phyloP scores from a whole-genome alignment of 257 asterid species.

The Parsonsia alboflavescens region DNA sequence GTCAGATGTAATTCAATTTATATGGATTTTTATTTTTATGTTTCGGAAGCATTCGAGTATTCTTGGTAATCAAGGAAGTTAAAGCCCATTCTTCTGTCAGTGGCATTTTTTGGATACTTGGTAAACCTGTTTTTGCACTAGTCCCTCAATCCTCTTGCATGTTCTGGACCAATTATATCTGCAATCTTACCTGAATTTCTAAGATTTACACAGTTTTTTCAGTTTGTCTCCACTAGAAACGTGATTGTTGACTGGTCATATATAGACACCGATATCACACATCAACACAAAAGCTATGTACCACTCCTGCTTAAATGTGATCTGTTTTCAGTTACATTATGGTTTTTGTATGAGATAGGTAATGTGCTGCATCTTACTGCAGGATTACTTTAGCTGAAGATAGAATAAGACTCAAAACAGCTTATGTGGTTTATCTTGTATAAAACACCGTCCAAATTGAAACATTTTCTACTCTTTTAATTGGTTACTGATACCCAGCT shows the following conservation, averaged over 20 bases:
- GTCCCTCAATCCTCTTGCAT: not conserved
- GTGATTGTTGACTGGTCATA: not conserved
- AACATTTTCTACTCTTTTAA: not conserved
- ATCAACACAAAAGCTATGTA: not conserved
- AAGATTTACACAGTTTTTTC: not conserved
- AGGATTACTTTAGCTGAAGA: not conserved
- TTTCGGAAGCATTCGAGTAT: not conserved
- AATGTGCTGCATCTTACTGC: not conserved
- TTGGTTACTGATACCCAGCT: not conserved
- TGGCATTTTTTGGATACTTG: not conserved
- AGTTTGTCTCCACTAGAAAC: not conserved
- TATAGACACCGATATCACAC: not conserved
- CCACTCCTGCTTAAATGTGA: not conserved
- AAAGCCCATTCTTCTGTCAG: not conserved
- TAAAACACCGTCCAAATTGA: not conserved
- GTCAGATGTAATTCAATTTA: not conserved
- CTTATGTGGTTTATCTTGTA: not conserved
- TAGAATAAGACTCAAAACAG: not conserved
- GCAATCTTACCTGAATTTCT: not conserved
- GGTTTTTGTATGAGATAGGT: no score
- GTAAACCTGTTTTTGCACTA: not conserved
- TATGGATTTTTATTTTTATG: not conserved
- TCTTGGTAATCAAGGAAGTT: not conserved
- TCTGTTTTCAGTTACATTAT: not conserved
- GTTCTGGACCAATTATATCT: no score